phyloP scores from a whole-genome alignment of 805 yeast genomes.

The Maudiozyma saulgeensis region DNA sequence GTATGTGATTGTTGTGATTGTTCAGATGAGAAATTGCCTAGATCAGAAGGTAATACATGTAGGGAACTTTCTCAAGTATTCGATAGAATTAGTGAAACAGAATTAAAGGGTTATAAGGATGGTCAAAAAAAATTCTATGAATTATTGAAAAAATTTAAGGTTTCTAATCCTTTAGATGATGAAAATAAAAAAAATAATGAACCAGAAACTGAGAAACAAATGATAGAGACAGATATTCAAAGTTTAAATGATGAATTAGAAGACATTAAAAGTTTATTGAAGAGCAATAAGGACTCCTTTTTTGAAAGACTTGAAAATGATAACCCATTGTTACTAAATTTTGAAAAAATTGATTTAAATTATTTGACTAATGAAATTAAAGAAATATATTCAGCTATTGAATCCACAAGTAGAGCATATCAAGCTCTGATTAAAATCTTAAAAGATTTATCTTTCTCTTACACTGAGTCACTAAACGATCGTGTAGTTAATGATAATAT shows the following conservation, averaged over 20 bases:
- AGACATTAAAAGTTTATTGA: constrained; percentile 16
- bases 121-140: constrained; percentile 35
- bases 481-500: constrained; percentile 74
- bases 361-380: constrained; percentile 8
- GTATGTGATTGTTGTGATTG: constrained; percentile 98
- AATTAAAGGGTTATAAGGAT: constrained; percentile 48
- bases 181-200: constrained; percentile 4
- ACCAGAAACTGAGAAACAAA: constrained; percentile 3
- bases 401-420: constrained; percentile 14
- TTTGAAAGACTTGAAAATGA: constrained; percentile 10
- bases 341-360: constrained; percentile 11
- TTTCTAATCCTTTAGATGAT: constrained; percentile 14
- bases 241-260: constrained; percentile 6
- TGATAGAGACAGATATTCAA: constrained; percentile 7
- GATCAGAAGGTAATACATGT: constrained; percentile 13
- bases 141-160: constrained; percentile 11
- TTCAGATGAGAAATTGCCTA: constrained; percentile 51
- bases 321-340: constrained; percentile 18
- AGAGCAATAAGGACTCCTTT: constrained; percentile 12
- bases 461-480: constrained; percentile 80
- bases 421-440: constrained; percentile 32
- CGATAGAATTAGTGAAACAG: constrained; percentile 27
- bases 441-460: constrained; percentile 41
- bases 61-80: constrained; percentile 20
- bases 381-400: constrained; percentile 11